Evolutionary conservation across 306 rosid genomes (phyloP), one percentile per base, ranked within the genome.

Genomic region (Vachellia collinsii): DNA sequence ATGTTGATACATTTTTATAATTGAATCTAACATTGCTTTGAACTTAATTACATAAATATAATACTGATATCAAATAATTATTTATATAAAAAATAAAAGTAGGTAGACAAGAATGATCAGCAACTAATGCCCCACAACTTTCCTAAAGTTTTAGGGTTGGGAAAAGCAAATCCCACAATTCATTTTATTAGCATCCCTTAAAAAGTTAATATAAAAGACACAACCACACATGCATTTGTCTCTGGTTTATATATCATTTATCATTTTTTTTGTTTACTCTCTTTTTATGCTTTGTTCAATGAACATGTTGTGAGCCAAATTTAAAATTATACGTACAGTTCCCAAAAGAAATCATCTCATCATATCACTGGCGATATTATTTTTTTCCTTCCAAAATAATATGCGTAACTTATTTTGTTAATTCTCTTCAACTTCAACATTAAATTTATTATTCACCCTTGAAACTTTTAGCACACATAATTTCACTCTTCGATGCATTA

Each of bases 201-300:
- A 46, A 74, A 50, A 11, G 41, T 72, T 41, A 13, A 42, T 23
- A 29, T 47, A 1, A 61, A 75, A 75, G 77, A 69, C 70, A 74
- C 70, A 47, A 59, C 16, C 73, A 85, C 85, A 81, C 88, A 85
- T 85, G 88, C 84, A 77, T 65, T 54, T 81, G 88, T 85, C 80
- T 72, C 64, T 11, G 66, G 37, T 61, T 23, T 34, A 34, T 34
- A 11, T 9, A 29, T 29, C 1, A 29, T n/a, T n/a, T n/a, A n/a
- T n/a, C n/a, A 29, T 29, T 29, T 25, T 12, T 61, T 61, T 61
- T 62, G 41, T 62, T 62, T 62, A 29, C 38, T 61, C 66, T 61
- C 65, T 51, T 50, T 29, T 14, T 51, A 70, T 56, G 48, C 56
- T 77, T 59, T 75, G 70, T 85, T 78, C 78, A 20, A 25, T 58